Base-by-base conservation (phyloP, 2,329 filamentous ascomycete genomes). In the Colletotrichum sp. region DNA sequence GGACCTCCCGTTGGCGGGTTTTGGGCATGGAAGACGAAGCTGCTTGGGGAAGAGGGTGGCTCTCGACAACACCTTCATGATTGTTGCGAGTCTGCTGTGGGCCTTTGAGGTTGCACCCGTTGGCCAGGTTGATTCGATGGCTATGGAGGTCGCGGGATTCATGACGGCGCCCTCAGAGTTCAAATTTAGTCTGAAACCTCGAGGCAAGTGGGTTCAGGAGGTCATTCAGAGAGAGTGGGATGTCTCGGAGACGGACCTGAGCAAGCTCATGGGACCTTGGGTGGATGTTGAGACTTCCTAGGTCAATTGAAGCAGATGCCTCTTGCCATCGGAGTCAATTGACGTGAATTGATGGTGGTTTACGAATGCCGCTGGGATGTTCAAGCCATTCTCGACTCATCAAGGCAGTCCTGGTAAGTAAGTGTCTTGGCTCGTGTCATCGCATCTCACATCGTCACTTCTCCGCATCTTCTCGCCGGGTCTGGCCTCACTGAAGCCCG, bases 1-100 rank as follows among this genome's bases (percentile, higher is more conserved):
- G 48, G 78, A 82, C 26, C 78, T 85, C 69, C 83, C 83, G 0
- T 78, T 81, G 3, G 78, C 81, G 1, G 85, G 85, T 8, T 90
- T 91, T 69, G 89, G 88, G 0, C 90, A 86, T 71, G 89, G 89
- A 1, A 82, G 88, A 4, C 80, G 89, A 2, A 82, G 87, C 2
- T 87, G 85, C 28, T 83, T 81, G 4, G 83, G 83, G 0, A 86
- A 87, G 13, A 85, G 89, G 75, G 84, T 91, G 18, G 88, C 88
- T 1, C 86, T 89, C 48, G 86, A 88, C 26, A 85, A 83, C 16
- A 80, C 90, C 7, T 88, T 85, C 72, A 80, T 87, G 7, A 79
- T 79, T 28, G 81, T 88, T 34, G 82, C 87, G 1, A 83, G 85
- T 21, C 64, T 89, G 30, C 79, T 92, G 0, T 92, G 90, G 90